Percentiles rank a stretch among this genome's conserved stretches.
phyloP scores from a whole-genome alignment of 345 rosid genomes.

The Sisymbrium irio region DNA sequence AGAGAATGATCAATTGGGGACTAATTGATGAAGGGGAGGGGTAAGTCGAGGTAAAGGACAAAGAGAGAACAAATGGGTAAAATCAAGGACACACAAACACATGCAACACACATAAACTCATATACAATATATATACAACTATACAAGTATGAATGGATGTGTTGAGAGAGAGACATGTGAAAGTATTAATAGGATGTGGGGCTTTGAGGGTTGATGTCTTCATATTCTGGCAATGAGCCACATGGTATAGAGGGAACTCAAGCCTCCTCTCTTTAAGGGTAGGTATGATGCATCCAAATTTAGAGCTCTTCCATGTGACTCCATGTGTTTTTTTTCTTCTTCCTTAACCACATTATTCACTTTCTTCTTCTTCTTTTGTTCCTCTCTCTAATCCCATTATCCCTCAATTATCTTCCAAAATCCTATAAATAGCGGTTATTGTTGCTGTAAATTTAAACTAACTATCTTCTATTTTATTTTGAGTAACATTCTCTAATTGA shows the following conservation, averaged over 20 bases:
- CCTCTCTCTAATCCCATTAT: background rate
- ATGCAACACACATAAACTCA: slow-evolving; percentile 21
- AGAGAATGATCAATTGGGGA: slow-evolving; percentile 5
- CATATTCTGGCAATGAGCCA: slow-evolving; percentile 28
- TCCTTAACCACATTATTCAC: slow-evolving; percentile 13
- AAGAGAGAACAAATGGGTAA: slow-evolving; percentile 10
- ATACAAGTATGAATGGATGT: slow-evolving; percentile 16
- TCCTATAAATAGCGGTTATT: background rate
- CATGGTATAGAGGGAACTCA: slow-evolving; percentile 27
- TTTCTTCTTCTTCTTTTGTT: background rate
- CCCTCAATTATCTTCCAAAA: background rate
- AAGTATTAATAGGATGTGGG: slow-evolving; percentile 34
- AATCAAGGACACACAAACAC: slow-evolving; percentile 27
- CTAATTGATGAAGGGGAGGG: background rate
- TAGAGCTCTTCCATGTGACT: slow-evolving; percentile 34
- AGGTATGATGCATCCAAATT: slow-evolving; percentile 27
- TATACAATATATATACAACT: background rate
- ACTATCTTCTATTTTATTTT: background rate
- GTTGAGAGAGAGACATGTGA: slow-evolving; percentile 30
- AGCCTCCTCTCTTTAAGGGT: slow-evolving; percentile 31
- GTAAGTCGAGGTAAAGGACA: slow-evolving; percentile 5
- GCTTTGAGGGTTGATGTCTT: slow-evolving; percentile 32
- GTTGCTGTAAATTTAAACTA: background rate
- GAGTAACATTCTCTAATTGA: background rate
- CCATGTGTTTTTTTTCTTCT: slow-evolving; percentile 29